phyloP scores from a whole-genome alignment of 129 eudicot genomes.

The Logfia minima region DNA sequence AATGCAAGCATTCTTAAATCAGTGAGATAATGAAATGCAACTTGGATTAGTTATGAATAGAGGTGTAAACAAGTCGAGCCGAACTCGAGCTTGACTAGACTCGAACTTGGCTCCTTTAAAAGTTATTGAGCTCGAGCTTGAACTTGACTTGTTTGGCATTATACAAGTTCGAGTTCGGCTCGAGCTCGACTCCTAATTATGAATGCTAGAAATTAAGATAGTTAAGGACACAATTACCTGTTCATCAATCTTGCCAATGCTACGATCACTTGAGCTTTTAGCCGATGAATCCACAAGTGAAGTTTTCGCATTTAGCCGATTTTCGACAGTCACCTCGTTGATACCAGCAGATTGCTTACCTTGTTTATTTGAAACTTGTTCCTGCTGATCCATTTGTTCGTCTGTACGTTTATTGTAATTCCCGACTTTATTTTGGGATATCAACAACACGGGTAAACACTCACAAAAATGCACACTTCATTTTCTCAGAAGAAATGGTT shows the following conservation, averaged over 20 bases:
- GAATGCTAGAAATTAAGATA: neutral
- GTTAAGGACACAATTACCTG: slow-evolving; percentile 2
- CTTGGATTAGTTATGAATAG: too few species aligned
- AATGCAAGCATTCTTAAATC: neutral
- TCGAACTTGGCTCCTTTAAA: too few species aligned
- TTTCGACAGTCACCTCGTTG: neutral
- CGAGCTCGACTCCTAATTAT: too few species aligned
- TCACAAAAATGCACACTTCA: neutral
- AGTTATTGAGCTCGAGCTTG: too few species aligned
- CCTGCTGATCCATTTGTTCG: neutral
- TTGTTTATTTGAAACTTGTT: slow-evolving; percentile 1
- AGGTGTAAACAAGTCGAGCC: too few species aligned
- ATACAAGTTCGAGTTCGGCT: too few species aligned
- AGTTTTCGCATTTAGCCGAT: neutral
- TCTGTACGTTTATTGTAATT: too few species aligned
- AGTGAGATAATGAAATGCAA: neutral
- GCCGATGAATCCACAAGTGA: neutral
- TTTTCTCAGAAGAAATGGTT: neutral
- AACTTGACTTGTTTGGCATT: too few species aligned
- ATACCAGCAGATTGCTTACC: neutral
- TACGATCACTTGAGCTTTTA: neutral
- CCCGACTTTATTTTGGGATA: neutral
- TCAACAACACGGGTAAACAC: neutral
- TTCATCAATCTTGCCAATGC: slow-evolving; percentile 13
- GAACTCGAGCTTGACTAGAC: too few species aligned